A percentile compares a stretch with the other conserved stretches of the same genome.
These are phyloP conservation scores for Mucor velutinosus DNA, from an alignment of 371 early-diverging fungal genomes.

Conservation along the genomic window DNA sequence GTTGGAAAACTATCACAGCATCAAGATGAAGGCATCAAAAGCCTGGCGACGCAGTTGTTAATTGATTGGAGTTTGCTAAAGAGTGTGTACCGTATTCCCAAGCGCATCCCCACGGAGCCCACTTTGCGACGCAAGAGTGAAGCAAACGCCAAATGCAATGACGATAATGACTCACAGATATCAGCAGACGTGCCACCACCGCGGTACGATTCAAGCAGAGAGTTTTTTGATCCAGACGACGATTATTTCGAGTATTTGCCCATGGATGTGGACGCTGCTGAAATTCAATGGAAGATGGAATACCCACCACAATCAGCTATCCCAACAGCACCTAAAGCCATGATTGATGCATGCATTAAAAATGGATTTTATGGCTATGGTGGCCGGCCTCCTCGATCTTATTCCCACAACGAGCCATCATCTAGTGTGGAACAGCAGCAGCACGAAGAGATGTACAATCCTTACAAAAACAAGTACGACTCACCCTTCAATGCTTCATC, in stretches of 20 bases:
- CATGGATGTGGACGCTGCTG: conserved; percentile 17
- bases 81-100: conserved; percentile 65
- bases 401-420: background rate
- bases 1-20: conserved; percentile 44
- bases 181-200: background rate
- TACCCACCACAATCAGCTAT: conserved; percentile 32
- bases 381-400: conserved; percentile 7
- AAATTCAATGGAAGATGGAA: conserved; percentile 26
- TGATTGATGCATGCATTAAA: conserved; percentile 33
- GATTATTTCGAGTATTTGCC: conserved; percentile 38
- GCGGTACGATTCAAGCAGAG: conserved; percentile 25
- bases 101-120: conserved; percentile 13
- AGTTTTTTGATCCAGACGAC: conserved; percentile 39
- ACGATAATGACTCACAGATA: background rate
- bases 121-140: background rate
- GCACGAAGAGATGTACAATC: background rate
- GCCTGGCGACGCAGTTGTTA: conserved; percentile 39
- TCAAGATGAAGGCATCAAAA: conserved; percentile 40
- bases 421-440: background rate
- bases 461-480: conserved; percentile 5
- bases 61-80: conserved; percentile 56
- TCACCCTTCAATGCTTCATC: background rate
- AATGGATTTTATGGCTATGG: conserved; percentile 25
- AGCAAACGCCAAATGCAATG: background rate
- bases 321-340: conserved; percentile 39